Evolutionary conservation across 352 stramenopile species (phyloP), one percentile per base, ranked within the genome.

Genomic region (Pseudoperonospora humuli): DNA sequence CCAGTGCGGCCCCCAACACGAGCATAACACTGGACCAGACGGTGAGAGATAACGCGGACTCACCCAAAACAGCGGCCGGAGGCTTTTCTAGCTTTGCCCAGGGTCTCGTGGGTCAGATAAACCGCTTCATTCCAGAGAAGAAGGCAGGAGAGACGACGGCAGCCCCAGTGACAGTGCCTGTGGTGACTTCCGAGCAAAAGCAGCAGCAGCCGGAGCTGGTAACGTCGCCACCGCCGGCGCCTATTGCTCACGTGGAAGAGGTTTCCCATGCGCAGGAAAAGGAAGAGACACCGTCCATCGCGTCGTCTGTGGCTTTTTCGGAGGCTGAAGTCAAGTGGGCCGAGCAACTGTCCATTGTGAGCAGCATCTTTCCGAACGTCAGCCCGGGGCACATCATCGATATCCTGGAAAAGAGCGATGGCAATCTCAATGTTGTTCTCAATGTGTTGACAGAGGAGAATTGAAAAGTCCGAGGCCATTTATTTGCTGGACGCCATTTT

Each of bases 381-480:
- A 62, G 47, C 17, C 45, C 55, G 7, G 52, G 47, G 15, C 66
- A 58, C 25, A 53, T 79, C 17, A 80, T 89, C 26, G 60, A 75
- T 13, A 56, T 77, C 27, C 45, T 89, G 20, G 77, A 89, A 50
- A 69, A 67, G 34, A 72, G 61, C 47, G 51, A 78, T 9, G 77
- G 77, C 45, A 63, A 89, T 42, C 62, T 89, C 35, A 75, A 86
- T 40, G 62, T 87, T 5, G 77, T 85, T 38, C 63, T 89, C 23
- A 83, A 89, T 50, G 60, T 69, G 47, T 57, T 89, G n/a, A 89
- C 82, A 42, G 75, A 86, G 45, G 67, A 69, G 42, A 65, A 53
- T 25, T 68, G 46, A 59, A 34, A 39, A n/a, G 7, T 4, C 13
- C 14, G 26, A 32, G 26, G 10, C 14, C 1, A 15, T 4, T 32